These are phyloP conservation scores for Amanita phalloides DNA, from an alignment of 768 basidiomycete genomes.

Conservation along the genomic window DNA sequence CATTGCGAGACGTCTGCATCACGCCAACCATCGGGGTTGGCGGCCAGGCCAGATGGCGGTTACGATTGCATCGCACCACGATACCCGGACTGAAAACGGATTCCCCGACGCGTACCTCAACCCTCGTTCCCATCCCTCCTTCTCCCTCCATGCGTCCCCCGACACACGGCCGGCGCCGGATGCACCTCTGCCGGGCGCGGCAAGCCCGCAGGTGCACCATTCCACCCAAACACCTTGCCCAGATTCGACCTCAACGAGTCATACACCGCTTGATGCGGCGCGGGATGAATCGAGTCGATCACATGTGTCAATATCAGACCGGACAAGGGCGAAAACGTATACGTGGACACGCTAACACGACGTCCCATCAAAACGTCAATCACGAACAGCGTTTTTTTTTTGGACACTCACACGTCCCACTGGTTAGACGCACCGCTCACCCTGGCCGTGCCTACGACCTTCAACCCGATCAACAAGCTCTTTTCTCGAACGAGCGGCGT, in stretches of 20 bases:
- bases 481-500: constrained; percentile 36
- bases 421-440: constrained; percentile 53
- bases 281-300: constrained; percentile 70
- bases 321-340: constrained; percentile 56
- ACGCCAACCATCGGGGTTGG: no score
- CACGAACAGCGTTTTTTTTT: no score
- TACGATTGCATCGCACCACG: no score
- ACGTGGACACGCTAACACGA: constrained; percentile 49
- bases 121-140: no score
- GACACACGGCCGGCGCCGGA: background rate
- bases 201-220: constrained; percentile 10
- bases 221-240: constrained; percentile 28
- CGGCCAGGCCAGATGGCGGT: no score
- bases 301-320: constrained; percentile 57
- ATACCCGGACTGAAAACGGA: no score
- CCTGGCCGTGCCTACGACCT: constrained; percentile 46
- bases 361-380: no score
- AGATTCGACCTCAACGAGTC: constrained; percentile 40
- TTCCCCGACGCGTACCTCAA: no score
- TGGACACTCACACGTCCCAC: constrained; percentile 58
- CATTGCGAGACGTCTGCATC: no score
- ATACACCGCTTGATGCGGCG: constrained; percentile 63
- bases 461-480: constrained; percentile 41
- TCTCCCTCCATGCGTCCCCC: background rate
- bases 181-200: background rate